Evolutionary conservation across 352 stramenopile species (phyloP).

Genomic region (Phytophthora hybrid): DNA sequence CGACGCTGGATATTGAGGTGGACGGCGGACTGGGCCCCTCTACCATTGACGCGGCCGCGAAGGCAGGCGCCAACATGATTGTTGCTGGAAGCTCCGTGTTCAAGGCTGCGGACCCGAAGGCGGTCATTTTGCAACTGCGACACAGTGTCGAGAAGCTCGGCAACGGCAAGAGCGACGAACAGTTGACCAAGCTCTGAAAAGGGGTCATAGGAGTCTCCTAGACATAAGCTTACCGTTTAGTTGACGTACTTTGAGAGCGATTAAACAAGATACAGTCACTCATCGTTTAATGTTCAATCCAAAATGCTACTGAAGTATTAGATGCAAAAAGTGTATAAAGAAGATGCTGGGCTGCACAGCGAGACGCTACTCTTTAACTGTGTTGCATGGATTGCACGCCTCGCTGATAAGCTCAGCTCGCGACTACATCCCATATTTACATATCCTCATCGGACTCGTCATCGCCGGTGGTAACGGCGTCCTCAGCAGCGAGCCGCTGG

Average conservation of each 20-base stretch:
- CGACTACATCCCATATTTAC: conserved; percentile 47
- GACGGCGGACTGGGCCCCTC: conserved; percentile 95
- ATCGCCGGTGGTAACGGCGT: conserved; percentile 41
- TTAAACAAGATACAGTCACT: not conserved
- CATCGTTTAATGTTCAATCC: not conserved
- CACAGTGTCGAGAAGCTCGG: conserved; percentile 84
- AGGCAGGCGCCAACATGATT: conserved; percentile 97
- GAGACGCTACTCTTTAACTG: conserved; percentile 15
- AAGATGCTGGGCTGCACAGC: conserved; percentile 13
- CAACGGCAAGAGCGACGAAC: conserved; percentile 76
- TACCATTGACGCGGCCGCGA: conserved; percentile 94
- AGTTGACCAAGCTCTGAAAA: conserved; percentile 64
- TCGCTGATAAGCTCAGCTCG: conserved; percentile 12
- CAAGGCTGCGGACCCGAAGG: conserved; percentile 70
- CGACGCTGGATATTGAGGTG: conserved; percentile 97
- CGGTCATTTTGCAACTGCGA: conserved; percentile 83
- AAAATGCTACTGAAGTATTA: conserved; percentile 33
- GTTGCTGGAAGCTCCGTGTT: conserved; percentile 97
- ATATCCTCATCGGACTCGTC: conserved; percentile 69
- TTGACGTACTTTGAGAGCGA: too few species aligned
- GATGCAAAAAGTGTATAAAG: conserved; percentile 40
- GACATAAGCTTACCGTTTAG: not conserved
- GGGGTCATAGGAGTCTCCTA: not conserved
- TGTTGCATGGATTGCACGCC: not conserved
- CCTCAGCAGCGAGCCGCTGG: conserved; percentile 66